A percentile compares a stretch with the other conserved stretches of the same genome.
phyloP scores from a whole-genome alignment of 169 alveolate species.

The Theileria orientalis region DNA sequence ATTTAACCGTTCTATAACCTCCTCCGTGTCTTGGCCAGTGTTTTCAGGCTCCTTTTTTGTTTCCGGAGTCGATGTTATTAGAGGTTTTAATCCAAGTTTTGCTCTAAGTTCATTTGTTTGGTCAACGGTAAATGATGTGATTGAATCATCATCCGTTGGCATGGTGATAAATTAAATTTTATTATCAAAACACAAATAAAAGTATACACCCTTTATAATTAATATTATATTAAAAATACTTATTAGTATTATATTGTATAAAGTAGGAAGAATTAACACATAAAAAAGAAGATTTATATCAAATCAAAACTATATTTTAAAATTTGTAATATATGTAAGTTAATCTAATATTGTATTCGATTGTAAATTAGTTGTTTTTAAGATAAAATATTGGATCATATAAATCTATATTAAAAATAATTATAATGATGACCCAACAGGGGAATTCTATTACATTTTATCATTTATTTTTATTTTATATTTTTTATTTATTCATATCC shows the following conservation, averaged over 20 bases:
- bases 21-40: constrained; percentile 13
- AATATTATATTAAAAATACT: too few species aligned
- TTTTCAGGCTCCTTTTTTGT: constrained; percentile 5
- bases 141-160: constrained; percentile 24
- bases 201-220: too few species aligned
- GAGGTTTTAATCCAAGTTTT: constrained; percentile 64
- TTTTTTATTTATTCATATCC: not conserved
- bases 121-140: constrained; percentile 43
- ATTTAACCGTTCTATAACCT: constrained; percentile 23
- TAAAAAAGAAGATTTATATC: too few species aligned
- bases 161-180: not conserved
- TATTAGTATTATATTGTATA: too few species aligned
- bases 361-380: too few species aligned
- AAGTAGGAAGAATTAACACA: too few species aligned
- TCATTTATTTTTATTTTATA: not conserved
- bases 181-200: too few species aligned
- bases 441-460: too few species aligned
- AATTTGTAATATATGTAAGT: not conserved
- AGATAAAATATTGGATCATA: too few species aligned
- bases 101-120: constrained; percentile 52
- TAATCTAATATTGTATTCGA: not conserved
- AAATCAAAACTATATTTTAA: not conserved
- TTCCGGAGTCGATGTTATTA: constrained; percentile 15
- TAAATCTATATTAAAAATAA: too few species aligned
- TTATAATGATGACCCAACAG: constrained; percentile 8